Evolutionary conservation across 163 green algal genomes (phyloP), one percentile per base, ranked within the genome.

Genomic region (Volvox carteri): DNA sequence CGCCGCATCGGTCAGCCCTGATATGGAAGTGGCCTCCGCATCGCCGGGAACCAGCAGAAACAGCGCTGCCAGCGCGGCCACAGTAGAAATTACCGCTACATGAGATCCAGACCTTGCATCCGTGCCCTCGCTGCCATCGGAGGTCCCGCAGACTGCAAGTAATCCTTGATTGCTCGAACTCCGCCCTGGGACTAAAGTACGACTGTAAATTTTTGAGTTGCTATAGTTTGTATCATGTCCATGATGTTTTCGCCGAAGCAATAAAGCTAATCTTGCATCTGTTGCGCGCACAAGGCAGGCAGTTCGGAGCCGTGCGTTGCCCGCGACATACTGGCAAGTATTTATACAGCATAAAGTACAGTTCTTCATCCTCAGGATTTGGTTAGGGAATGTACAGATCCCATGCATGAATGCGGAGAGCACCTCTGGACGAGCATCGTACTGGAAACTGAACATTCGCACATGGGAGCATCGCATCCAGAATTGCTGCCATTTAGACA

Each of bases 1-100:
- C 0, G 83, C 83, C 0, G 81, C 65, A 4, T 70, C 81, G 3
- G 81, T 46, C 19, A 87, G 62, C 12, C 44, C 44, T 30, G 75
- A 84, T 4, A 84, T 8, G 42, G 75, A 84, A 30, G 62, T 80
- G 73, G 73, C 73, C 14, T 80, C 73, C 2, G 73, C 73, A 25
- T 50, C 41, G 25, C 44, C 44, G 30, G 73, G 42, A n/a, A 19
- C 70, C 2, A 37, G 18, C 35, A 78, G 39, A 1, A 78, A 14
- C 23, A 39, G 33, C 8, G 9, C 39, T 35, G 73, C 46, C 25
- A 80, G 44, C 28, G 73, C 42, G 23, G 23, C 73, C 37, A 78
- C 41, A 1, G 35, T 16, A 11, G 54, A 65, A 30, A 65, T 28
- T 2, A 65, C 5, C 25, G 54, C 19, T 65, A 23, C 54, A 8